Percentiles rank a stretch among this genome's conserved stretches.
phyloP scores from a whole-genome alignment of 2,329 filamentous ascomycete species.

The Colletotrichum liaoningense region DNA sequence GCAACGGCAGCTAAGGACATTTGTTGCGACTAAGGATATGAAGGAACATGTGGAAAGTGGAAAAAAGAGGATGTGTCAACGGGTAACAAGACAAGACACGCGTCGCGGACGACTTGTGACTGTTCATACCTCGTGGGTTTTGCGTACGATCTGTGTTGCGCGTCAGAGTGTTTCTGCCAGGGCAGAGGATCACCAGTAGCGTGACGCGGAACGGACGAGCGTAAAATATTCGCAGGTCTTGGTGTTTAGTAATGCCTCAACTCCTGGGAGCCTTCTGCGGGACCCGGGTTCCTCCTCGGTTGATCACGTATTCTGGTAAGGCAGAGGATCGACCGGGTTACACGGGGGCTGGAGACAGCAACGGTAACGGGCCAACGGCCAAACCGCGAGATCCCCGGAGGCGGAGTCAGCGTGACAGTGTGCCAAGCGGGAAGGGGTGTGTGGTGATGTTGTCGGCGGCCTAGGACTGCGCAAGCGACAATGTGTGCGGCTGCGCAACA shows the following conservation, averaged over 20 bases:
- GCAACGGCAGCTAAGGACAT: neutral
- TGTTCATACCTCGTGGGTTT: neutral
- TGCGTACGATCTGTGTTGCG: neutral
- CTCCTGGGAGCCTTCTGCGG: neutral
- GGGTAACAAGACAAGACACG: neutral
- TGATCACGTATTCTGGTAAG: conserved; percentile 40
- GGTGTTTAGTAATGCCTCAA: conserved; percentile 36
- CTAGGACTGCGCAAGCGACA: neutral
- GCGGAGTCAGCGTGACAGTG: conserved; percentile 50
- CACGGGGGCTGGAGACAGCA: conserved; percentile 51
- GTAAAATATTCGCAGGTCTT: conserved; percentile 13
- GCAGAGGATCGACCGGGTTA: conserved; percentile 51
- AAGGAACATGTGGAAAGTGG: neutral
- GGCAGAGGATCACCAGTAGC: neutral
- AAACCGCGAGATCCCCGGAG: conserved; percentile 47
- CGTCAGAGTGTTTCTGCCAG: neutral
- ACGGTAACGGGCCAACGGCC: neutral
- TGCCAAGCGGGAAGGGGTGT: conserved; percentile 49
- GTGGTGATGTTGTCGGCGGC: neutral
- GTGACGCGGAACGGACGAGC: conserved; percentile 39
- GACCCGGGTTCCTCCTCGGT: conserved; percentile 29
- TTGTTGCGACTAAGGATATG: neutral
- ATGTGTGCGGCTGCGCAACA: neutral
- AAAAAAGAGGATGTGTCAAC: neutral
- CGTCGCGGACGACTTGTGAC: neutral